Conservation (phyloP, 1,284 basidiomycete genomes). For the Marasmius sp. region DNA sequence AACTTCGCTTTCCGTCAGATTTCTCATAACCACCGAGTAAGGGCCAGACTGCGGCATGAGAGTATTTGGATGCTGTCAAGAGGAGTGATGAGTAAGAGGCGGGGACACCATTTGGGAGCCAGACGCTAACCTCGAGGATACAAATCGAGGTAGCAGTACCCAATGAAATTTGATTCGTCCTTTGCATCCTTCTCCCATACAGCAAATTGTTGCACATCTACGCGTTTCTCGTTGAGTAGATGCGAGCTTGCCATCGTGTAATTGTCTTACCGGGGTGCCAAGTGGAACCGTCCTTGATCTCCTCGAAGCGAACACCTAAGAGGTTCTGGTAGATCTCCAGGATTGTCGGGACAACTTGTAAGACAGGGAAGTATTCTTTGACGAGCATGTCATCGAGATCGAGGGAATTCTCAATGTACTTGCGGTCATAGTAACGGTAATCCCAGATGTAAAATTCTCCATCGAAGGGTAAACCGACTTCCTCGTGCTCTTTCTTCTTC, state of each 20-base stretch:
- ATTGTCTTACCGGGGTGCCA: conserved; percentile 71
- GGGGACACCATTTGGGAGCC: neutral
- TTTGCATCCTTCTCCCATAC: conserved; percentile 79
- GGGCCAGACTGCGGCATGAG: conserved; percentile 85
- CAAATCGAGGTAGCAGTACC: conserved; percentile 84
- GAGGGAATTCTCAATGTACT: conserved; percentile 65
- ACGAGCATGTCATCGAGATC: conserved; percentile 72
- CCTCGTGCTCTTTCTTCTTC: conserved; percentile 69
- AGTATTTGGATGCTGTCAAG: conserved; percentile 68
- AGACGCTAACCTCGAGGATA: conserved; percentile 69
- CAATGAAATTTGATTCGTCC: conserved; percentile 69
- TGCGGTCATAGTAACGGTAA: conserved; percentile 72
- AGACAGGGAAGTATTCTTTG: conserved; percentile 86
- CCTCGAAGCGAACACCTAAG: conserved; percentile 71
- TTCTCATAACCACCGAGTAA: conserved; percentile 62
- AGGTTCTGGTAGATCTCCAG: conserved; percentile 80
- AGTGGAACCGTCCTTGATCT: conserved; percentile 53
- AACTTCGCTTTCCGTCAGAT: conserved; percentile 58
- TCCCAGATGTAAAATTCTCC: conserved; percentile 73
- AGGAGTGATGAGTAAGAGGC: neutral
- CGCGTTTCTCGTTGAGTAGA: conserved; percentile 1
- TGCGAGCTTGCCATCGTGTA: neutral
- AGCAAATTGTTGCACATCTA: conserved; percentile 77
- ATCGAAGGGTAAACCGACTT: conserved; percentile 59
- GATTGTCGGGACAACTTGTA: conserved; percentile 76